Percentiles rank a stretch among this genome's conserved stretches.
phyloP scores from a whole-genome alignment of 495 filamentous ascomycete genomes.

The Chaetomium cochliodes region DNA sequence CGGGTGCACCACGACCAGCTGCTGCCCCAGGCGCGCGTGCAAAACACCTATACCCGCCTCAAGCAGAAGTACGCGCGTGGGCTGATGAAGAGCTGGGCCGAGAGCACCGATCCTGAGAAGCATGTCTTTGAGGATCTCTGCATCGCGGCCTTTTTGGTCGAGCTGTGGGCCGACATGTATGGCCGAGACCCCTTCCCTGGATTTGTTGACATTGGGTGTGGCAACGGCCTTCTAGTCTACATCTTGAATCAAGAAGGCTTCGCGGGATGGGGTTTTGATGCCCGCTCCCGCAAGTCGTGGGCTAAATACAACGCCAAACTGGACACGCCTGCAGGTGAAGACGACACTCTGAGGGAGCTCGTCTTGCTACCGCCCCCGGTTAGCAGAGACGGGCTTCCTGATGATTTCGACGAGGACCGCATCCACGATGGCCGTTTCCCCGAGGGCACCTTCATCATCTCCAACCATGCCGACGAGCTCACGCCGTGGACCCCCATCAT shows the following conservation, averaged over 20 bases:
- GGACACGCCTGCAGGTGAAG: conserved; percentile 38
- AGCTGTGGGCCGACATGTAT: conserved; percentile 90
- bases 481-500: conserved; percentile 94
- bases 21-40: conserved; percentile 67
- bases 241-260: conserved; percentile 82
- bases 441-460: conserved; percentile 82
- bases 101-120: conserved; percentile 82
- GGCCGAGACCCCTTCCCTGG: conserved; percentile 63
- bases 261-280: conserved; percentile 87
- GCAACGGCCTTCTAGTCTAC: conserved; percentile 89
- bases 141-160: conserved; percentile 92
- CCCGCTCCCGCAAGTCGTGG: conserved; percentile 80
- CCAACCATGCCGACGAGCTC: conserved; percentile 94
- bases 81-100: conserved; percentile 72
- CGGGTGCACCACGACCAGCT: conserved; percentile 73
- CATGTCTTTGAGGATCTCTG: conserved; percentile 92
- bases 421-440: conserved; percentile 73
- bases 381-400: conserved; percentile 23
- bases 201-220: conserved; percentile 94
- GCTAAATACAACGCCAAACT: conserved; percentile 53
- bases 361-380: conserved; percentile 68
- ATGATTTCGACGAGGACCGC: conserved; percentile 34
- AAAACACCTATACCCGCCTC: conserved; percentile 78
- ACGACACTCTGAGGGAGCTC: conserved; percentile 60
- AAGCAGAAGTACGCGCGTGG: conserved; percentile 70